Percentiles rank a stretch among this genome's conserved stretches.
Conservation (phyloP, 257 asterid species). For the Solanum bukasovii region DNA sequence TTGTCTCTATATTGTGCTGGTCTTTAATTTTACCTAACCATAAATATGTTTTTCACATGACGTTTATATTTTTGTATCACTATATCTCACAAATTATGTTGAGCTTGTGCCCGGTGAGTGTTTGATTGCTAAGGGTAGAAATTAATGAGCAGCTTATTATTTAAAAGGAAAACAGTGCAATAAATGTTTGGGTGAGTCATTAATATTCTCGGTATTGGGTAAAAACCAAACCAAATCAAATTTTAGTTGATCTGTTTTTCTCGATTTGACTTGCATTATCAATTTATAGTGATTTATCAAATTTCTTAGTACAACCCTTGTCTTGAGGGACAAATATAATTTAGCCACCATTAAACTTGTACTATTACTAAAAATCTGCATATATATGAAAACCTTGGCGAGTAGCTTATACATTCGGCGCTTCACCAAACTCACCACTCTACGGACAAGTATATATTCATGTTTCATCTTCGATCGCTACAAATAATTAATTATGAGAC, state of each 20-base stretch:
- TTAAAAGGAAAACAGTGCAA: not conserved
- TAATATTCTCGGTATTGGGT: not conserved
- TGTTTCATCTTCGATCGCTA: not conserved
- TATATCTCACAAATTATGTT: too few species aligned
- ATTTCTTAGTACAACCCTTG: not conserved
- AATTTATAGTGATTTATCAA: not conserved
- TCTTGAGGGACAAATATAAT: not conserved
- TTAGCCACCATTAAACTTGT: not conserved
- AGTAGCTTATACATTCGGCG: not conserved
- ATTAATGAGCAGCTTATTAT: too few species aligned
- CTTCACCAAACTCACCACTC: not conserved
- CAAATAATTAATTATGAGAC: not conserved
- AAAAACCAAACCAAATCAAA: too few species aligned
- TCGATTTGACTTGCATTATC: not conserved
- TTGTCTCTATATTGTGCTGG: not conserved
- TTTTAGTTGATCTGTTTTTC: too few species aligned
- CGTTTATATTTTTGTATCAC: too few species aligned
- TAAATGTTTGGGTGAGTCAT: not conserved
- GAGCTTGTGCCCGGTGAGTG: not conserved
- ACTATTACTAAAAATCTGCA: not conserved
- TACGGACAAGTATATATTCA: not conserved
- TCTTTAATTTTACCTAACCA: not conserved
- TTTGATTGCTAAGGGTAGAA: not conserved
- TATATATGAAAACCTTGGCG: not conserved
- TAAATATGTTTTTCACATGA: not conserved